Evolutionary conservation across 768 basidiomycete genomes (phyloP).

Genomic region (Pilatotrama ljubarskyi): DNA sequence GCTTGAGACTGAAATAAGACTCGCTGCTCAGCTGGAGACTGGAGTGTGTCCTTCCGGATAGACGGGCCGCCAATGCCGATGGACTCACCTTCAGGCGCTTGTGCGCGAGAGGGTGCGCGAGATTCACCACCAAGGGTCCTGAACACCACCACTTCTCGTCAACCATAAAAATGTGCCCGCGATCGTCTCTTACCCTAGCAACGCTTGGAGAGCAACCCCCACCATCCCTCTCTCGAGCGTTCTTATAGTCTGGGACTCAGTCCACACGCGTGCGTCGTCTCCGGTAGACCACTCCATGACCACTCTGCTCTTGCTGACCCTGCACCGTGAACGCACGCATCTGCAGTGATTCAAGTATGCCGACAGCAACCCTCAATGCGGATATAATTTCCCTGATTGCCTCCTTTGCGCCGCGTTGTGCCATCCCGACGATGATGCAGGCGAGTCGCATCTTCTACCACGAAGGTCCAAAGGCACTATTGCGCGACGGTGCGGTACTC

Average conservation of each 20-base stretch:
- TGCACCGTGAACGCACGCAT: no score
- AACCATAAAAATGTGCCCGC: not conserved
- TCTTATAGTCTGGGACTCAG: not conserved
- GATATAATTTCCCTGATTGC: not conserved
- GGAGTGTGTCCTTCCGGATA: no score
- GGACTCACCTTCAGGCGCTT: no score
- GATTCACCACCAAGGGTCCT: no score
- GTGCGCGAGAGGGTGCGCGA: no score
- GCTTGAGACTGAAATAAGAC: no score
- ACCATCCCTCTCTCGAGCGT: not conserved
- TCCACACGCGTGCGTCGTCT: not conserved
- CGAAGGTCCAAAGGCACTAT: not conserved
- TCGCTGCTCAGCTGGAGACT: no score
- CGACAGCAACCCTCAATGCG: not conserved
- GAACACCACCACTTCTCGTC: not conserved
- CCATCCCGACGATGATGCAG: not conserved
- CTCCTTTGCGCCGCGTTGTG: not conserved
- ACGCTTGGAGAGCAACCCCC: not conserved
- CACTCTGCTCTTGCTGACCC: no score
- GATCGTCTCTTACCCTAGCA: not conserved
- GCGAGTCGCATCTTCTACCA: not conserved
- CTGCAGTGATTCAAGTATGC: not conserved
- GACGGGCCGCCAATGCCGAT: no score
- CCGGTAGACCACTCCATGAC: no score
- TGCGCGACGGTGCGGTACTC: not conserved